These are phyloP conservation scores for Neurospora crassa DNA, from an alignment of 2,329 filamentous ascomycete species.

Conservation along the genomic window DNA sequence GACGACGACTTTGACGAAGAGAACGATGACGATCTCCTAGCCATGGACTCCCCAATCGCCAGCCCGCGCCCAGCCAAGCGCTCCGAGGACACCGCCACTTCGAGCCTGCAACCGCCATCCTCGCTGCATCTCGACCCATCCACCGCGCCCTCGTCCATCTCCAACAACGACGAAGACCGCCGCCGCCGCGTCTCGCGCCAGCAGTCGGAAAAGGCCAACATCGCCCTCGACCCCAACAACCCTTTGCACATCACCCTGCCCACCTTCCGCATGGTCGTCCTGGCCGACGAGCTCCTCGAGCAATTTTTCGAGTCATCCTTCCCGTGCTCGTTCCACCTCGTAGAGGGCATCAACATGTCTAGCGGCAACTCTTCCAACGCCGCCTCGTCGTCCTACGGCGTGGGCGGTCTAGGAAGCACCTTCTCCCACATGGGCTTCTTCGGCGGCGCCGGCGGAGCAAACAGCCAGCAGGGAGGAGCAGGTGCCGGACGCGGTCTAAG, in stretches of 20 bases:
- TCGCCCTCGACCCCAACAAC: conserved; percentile 83
- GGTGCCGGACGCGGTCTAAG: conserved; percentile 59
- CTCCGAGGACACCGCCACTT: conserved; percentile 6
- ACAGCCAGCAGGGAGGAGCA: conserved; percentile 22
- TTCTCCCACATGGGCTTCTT: conserved; percentile 63
- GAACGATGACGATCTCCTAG: conserved; percentile 50
- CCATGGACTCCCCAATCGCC: conserved; percentile 39
- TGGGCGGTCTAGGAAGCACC: conserved; percentile 50
- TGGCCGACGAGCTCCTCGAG: conserved; percentile 90
- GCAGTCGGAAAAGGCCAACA: conserved; percentile 70
- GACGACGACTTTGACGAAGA: conserved; percentile 41
- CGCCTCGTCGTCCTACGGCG: conserved; percentile 45
- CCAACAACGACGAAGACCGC: conserved; percentile 17
- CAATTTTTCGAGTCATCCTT: conserved; percentile 97
- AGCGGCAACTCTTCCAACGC: conserved; percentile 18
- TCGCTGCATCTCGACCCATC: conserved; percentile 16
- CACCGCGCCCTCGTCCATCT: conserved; percentile 7
- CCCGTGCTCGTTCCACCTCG: conserved; percentile 82
- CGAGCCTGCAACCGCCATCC: conserved; percentile 13
- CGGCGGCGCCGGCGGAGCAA: conserved; percentile 32
- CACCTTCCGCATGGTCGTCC: conserved; percentile 96
- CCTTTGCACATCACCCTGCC: conserved; percentile 92
- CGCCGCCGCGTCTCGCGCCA: conserved; percentile 46
- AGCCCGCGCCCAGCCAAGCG: conserved; percentile 27
- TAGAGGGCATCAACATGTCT: conserved; percentile 44